These are phyloP conservation scores for Penicillium sp. DNA, from an alignment of 2,329 filamentous ascomycete species.

Conservation along the genomic window DNA sequence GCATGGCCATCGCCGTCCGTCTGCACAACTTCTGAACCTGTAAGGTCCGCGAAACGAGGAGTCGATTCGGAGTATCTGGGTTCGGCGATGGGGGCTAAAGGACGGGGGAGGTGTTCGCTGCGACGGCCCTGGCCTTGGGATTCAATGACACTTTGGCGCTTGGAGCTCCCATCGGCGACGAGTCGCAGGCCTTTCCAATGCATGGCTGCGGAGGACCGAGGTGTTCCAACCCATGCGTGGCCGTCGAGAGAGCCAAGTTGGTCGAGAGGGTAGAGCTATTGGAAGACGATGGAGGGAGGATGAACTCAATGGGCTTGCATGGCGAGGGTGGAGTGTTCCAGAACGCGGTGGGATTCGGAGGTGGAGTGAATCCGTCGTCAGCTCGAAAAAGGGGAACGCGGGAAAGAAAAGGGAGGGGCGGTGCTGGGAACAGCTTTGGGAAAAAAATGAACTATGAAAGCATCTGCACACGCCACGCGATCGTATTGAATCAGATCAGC, in stretches of 20 bases:
- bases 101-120: slow-evolving; percentile 42
- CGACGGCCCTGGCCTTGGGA: slow-evolving; percentile 33
- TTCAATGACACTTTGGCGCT: slow-evolving; percentile 38
- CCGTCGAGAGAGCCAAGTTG: neutral
- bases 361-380: slow-evolving; percentile 27
- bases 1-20: slow-evolving; percentile 18
- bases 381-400: slow-evolving; percentile 30
- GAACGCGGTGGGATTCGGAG: slow-evolving; percentile 27
- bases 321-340: slow-evolving; percentile 26
- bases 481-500: neutral
- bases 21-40: slow-evolving; percentile 6
- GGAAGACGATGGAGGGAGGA: neutral
- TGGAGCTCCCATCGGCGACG: slow-evolving; percentile 37
- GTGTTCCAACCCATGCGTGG: slow-evolving; percentile 23
- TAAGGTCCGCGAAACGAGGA: slow-evolving; percentile 28
- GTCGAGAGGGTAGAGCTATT: neutral
- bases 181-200: slow-evolving; percentile 45
- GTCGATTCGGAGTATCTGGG: slow-evolving; percentile 40
- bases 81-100: slow-evolving; percentile 32
- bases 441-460: neutral
- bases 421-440: neutral
- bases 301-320: slow-evolving; percentile 16
- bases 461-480: slow-evolving; percentile 4
- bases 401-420: slow-evolving; percentile 15
- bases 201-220: slow-evolving; percentile 35